Evolutionary conservation across 2,329 filamentous ascomycete species (phyloP), one percentile per base, ranked within the genome.

Genomic region (Beauveria caledonica): DNA sequence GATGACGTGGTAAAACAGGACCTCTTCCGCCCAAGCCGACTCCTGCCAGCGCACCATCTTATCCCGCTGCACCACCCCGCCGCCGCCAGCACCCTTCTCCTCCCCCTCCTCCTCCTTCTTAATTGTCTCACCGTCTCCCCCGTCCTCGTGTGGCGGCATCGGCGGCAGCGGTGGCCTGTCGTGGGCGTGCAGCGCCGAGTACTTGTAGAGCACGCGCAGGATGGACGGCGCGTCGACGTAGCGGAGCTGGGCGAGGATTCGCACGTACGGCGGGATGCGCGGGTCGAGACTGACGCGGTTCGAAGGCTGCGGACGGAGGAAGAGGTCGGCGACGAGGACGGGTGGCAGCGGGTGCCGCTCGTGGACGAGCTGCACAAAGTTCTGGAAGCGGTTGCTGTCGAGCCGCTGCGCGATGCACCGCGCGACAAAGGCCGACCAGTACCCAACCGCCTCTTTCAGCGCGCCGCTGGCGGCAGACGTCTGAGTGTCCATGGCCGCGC

Each of bases 1-100:
- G 2, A 91, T 90, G 55, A 99, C 91, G 3, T 92, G 86, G 72
- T 96, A 95, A 69, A 97, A 88, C 74, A 97, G 90, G 55, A 94
- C 87, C 75, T 97, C 96, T 71, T 99, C 94, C 0, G 88, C 72
- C 62, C 76, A 76, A 64, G 83, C 85, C 1, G 84, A 86, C 69
- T 73, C 81, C 56, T 71, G 75, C 84, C 84, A 87, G 62, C 78
- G 71, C 33, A 70, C 53, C 21, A 69, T 63, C 15, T 66, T 48
- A 5, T 65, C 62, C 29, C 64, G 46, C 40, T 62, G 63, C 58
- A 66, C 17, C n/a, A 17, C 40, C n/a, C 40, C 40, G 5, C 8
- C 42, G n/a, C 42, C 49, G 29, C n/a, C 25, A 5, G 33, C 33
- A 36, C 33, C 33, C 33, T 36, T 33, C 19, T 46, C 65, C 62